phyloP scores from a whole-genome alignment of 768 basidiomycete species.

The Nidula microcarpa region DNA sequence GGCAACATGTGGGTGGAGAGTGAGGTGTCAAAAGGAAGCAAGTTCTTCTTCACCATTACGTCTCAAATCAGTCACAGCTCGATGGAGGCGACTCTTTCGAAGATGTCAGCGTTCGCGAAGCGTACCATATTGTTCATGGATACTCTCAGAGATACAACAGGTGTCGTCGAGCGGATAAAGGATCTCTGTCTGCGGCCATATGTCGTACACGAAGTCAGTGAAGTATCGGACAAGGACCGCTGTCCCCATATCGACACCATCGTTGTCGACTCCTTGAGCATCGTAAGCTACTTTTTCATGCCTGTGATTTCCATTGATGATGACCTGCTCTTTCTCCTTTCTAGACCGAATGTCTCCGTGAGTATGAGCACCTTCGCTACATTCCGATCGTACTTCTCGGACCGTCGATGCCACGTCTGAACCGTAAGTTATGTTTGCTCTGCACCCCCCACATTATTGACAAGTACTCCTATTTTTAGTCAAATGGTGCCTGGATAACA shows the following conservation, averaged over 20 bases:
- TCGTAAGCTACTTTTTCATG: slow-evolving; percentile 47
- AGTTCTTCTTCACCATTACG: slow-evolving; percentile 96
- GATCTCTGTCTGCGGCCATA: slow-evolving; percentile 79
- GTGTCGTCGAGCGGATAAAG: slow-evolving; percentile 71
- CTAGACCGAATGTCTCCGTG: slow-evolving; percentile 86
- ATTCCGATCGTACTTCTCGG: slow-evolving; percentile 93
- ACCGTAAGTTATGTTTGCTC: slow-evolving; percentile 46
- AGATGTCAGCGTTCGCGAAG: slow-evolving; percentile 85
- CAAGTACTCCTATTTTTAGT: slow-evolving; percentile 38
- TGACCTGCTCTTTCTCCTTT: slow-evolving; percentile 1
- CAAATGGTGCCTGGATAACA: slow-evolving; percentile 96
- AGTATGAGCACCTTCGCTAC: slow-evolving; percentile 91
- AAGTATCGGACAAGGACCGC: slow-evolving; percentile 77
- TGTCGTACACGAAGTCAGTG: slow-evolving; percentile 73
- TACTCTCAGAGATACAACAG: slow-evolving; percentile 70
- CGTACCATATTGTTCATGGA: slow-evolving; percentile 92
- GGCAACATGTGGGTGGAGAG: slow-evolving; percentile 99
- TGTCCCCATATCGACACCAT: slow-evolving; percentile 93
- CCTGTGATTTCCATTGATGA: slow-evolving; percentile 2
- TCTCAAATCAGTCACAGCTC: slow-evolving; percentile 77
- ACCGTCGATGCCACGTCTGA: slow-evolving; percentile 71
- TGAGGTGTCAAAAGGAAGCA: slow-evolving; percentile 88
- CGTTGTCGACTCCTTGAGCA: slow-evolving; percentile 83
- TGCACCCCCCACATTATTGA: slow-evolving; percentile 2
- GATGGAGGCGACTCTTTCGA: slow-evolving; percentile 67